Base-by-base conservation (phyloP, 2,329 filamentous ascomycete genomes). In the Raffaelea ambrosiae region DNA sequence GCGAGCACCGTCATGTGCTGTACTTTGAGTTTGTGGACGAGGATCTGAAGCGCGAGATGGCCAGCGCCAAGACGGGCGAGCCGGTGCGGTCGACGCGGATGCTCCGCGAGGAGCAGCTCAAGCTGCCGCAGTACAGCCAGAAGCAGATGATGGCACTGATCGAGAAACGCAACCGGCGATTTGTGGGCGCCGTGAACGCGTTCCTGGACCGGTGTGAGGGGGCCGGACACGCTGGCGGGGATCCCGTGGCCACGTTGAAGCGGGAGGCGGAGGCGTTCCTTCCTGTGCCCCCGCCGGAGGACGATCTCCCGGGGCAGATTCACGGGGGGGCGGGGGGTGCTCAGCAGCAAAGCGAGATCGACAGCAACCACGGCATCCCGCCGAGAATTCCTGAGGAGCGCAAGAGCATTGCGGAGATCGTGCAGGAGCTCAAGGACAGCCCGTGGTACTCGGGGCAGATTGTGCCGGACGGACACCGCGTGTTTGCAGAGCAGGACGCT, bases 361-460 rank as follows among this genome's bases (percentile, higher is more conserved):
- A 64, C 44, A 55, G 61, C 5, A 57, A 63, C 14, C 71, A 64
- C 44, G 70, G 70, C 0, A 61, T 88, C 19, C 88, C 88, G 0
- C 73, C 77, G 29, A 76, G 72, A 1, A 95, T 97, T 44, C 91
- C 91, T 0, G 79, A 75, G 42, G 86, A 95, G 53, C 77, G 93
- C 40, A 85, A 88, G 59, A 73, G 77, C 2, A 87, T 98, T 26
- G 75, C 86, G 0, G 86, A 95, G 45, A 97, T 98, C 31, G 74
- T 98, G 2, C 72, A 81, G 26, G 88, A 96, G 59, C 79, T 98
- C 33, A 88, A 88, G 58, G 76, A 79, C 9, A 78, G 85, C 56
- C 74, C 90, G 21, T 95, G 90, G 87, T 98, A 98, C 59, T 86
- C 82, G 4, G 84, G 83, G 0, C 93, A 98, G 65, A 89, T 98